phyloP scores from a whole-genome alignment of 2,329 filamentous ascomycete species.

The Akanthomyces uredinophilus region DNA sequence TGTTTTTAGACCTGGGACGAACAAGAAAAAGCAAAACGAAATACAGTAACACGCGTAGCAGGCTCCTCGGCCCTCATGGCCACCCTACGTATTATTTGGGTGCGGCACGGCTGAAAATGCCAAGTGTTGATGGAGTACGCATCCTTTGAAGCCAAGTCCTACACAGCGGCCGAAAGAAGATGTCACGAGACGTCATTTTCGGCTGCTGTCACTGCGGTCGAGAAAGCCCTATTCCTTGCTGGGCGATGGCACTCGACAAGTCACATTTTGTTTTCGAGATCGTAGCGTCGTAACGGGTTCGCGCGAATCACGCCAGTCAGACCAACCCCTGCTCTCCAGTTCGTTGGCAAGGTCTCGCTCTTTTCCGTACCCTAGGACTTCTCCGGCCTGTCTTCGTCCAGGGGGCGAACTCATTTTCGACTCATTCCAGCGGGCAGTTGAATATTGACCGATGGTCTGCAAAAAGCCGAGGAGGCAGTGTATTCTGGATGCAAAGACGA shows the following conservation, averaged over 20 bases:
- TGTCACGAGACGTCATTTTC: not conserved
- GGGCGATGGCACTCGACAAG: not conserved
- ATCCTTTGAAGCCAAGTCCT: not conserved
- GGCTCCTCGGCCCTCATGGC: not conserved
- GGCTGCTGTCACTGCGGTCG: not conserved
- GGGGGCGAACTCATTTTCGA: not conserved
- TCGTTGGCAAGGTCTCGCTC: not conserved
- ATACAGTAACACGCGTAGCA: not conserved
- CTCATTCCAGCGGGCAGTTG: not conserved
- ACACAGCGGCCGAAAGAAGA: not conserved
- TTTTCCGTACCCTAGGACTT: not conserved
- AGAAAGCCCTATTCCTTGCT: not conserved
- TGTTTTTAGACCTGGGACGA: not conserved
- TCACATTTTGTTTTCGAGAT: slow-evolving; percentile 6
- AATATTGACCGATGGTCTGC: not conserved
- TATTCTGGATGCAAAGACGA: not conserved
- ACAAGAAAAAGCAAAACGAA: not conserved
- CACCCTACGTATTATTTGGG: not conserved
- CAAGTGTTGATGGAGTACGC: not conserved
- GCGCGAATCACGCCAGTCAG: not conserved
- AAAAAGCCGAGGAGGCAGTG: not conserved
- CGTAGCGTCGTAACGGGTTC: not conserved
- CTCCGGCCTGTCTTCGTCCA: not conserved
- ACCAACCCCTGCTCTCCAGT: not conserved
- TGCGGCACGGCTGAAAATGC: not conserved